Conservation (phyloP, 169 alveolate genomes). For the Perkinsus marinus region DNA sequence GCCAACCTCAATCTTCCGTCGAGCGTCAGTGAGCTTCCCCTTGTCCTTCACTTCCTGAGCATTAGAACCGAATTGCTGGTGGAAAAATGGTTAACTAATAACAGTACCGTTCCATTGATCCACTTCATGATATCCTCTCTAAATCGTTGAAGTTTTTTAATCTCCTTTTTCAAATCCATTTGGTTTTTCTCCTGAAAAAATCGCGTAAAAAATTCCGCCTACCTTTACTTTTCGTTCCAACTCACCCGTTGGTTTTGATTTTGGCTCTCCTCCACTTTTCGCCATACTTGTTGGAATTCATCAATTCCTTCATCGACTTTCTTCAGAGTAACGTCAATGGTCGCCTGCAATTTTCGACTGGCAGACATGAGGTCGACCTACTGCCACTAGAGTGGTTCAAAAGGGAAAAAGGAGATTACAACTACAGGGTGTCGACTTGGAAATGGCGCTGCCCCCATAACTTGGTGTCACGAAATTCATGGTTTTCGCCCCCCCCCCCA, state of each 20-base stretch:
- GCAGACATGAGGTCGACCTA: not conserved
- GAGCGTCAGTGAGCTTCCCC: constrained; percentile 8
- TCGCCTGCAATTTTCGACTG: constrained; percentile 16
- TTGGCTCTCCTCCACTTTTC: not conserved
- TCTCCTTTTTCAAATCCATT: constrained; percentile 15
- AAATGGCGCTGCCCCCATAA: too few species aligned
- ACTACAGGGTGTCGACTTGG: too few species aligned
- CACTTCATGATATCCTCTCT: constrained; percentile 15
- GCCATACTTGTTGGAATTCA: constrained; percentile 8
- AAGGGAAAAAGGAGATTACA: too few species aligned
- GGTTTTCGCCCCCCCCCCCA: too few species aligned
- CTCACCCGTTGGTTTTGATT: not conserved
- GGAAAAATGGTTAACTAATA: too few species aligned
- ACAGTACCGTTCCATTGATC: not conserved
- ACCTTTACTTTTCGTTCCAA: not conserved
- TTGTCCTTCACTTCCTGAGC: constrained; percentile 12
- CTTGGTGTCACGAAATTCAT: too few species aligned
- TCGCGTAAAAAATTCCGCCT: too few species aligned
- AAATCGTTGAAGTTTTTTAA: constrained; percentile 18
- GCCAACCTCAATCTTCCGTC: constrained; percentile 6
- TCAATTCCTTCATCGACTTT: constrained; percentile 19
- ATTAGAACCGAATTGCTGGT: too few species aligned
- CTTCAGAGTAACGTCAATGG: constrained; percentile 24
- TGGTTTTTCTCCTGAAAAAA: too few species aligned
- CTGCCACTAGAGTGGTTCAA: too few species aligned